Evolutionary conservation across 192 early-diverging fungal genomes (phyloP), one percentile per base, ranked within the genome.

Genomic region (Dissophora globulifera): DNA sequence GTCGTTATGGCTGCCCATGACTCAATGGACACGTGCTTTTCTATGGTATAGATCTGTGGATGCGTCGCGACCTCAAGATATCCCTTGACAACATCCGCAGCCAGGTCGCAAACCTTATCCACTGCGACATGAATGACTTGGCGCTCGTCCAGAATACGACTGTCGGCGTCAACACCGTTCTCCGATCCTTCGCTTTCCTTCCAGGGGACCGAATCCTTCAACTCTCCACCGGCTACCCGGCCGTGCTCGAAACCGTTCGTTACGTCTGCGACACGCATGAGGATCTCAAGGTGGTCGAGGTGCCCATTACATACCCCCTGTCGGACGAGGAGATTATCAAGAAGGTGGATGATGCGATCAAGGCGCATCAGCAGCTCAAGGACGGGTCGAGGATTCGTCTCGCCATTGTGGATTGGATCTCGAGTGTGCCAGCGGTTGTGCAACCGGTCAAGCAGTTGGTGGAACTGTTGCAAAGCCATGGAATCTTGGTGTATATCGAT

Each of bases 131-230:
- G 25, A 71, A 85, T 4, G 85, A 90, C 29, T 25, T 90, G 15
- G 87, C 79, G 31, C 83, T 91, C 51, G 80, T 89, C 1, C 58
- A 27, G n/a, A 91, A 90, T 57, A 83, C 86, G 0, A 85, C 84
- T 22, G 69, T 70, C 0, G 90, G 85, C 42, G 53, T 86, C 20
- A 91, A 88, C 78, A 65, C 84, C 29, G 54, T 87, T 23, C 47
- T 86, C 26, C 78, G 85, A 53, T 84, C 81, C 29, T 41, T 86
- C 0, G 47, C 41, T 9, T 82, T 83, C 41, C 54, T 59, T 11
- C 30, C 58, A 23, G 84, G 84, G 19, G 86, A 85, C 41, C 62
- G 81, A 27, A 85, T 85, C 49, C 71, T 87, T 15, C 72, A 79
- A 59, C 70, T 90, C 49, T 85, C 81, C n/a, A 89, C 86, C 0